These are phyloP conservation scores for Blastobotrys robertii DNA, from an alignment of 805 yeast genomes.

Conservation along the genomic window DNA sequence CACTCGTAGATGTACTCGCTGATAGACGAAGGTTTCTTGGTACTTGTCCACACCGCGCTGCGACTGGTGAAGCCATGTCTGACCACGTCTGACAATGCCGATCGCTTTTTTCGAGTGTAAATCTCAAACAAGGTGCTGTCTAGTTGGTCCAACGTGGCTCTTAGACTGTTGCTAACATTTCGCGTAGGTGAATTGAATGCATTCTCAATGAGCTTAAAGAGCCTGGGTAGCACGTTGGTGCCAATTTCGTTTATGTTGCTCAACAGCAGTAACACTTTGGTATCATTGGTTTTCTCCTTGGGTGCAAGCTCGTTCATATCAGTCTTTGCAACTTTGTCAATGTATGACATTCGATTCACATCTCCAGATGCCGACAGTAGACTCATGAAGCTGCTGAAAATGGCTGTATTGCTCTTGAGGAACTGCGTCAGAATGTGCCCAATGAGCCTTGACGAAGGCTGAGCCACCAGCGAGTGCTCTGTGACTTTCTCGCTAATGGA, in stretches of 20 bases:
- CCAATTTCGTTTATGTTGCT: slow-evolving; percentile 45
- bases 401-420: slow-evolving; percentile 26
- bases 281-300: slow-evolving; percentile 37
- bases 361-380: slow-evolving; percentile 17
- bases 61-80: slow-evolving; percentile 32
- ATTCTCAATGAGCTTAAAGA: slow-evolving; percentile 41
- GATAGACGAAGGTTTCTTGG: slow-evolving; percentile 22
- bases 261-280: slow-evolving; percentile 41
- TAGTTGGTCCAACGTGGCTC: slow-evolving; percentile 36
- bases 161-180: slow-evolving; percentile 36
- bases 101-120: slow-evolving; percentile 41
- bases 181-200: slow-evolving; percentile 39
- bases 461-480: slow-evolving; percentile 19
- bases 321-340: slow-evolving; percentile 9
- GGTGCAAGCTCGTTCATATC: slow-evolving; percentile 32
- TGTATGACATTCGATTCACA: slow-evolving; percentile 4
- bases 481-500: slow-evolving; percentile 8
- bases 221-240: slow-evolving; percentile 36
- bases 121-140: slow-evolving; percentile 46
- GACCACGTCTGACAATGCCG: slow-evolving; percentile 32
- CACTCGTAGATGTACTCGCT: slow-evolving; percentile 39
- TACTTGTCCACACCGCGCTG: slow-evolving; percentile 30
- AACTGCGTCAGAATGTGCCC: slow-evolving; percentile 28
- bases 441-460: slow-evolving; percentile 28
- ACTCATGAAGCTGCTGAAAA: slow-evolving; percentile 25